Base-by-base conservation (phyloP, 1,139 yeast genomes). In the Geotrichum siamense region DNA sequence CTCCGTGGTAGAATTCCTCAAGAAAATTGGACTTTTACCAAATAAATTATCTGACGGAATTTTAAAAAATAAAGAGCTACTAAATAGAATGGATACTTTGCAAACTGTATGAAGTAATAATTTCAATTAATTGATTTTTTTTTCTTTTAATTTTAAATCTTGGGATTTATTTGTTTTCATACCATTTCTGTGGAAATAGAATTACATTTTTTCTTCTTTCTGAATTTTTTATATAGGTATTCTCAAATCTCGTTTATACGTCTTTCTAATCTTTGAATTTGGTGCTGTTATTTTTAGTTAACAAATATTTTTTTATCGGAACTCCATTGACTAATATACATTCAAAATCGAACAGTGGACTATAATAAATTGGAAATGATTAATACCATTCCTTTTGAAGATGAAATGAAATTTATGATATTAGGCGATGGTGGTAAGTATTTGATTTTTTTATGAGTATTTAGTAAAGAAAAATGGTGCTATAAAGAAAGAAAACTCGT, bases 1-100 rank as follows among this genome's bases (percentile, higher is more conserved):
- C 78, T 89, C 68, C 85, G 98, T 75, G 98, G 98, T 55, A 85
- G 98, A 76, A 82, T 87, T 63, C 82, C 94, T 56, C 94, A 84
- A 58, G 97, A 89, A 57, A 64, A 63, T 64, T 65, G 56, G 55
- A 47, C 60, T 35, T 64, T 61, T 47, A 39, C 26, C 6, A 23
- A 23, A 23, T 23, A 23, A 10, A 23, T 23, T 6, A 23, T 23
- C 10, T 8, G 26, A 23, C 10, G 10, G 26, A 10, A 23, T 8
- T 6, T 10, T 8, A 23, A 23, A 10, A 23, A 23, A 10, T 6
- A 23, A 8, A 6, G 10, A 8, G n/a, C n/a, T n/a, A n/a, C n/a
- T n/a, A n/a, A n/a, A n/a, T n/a, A n/a, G n/a, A n/a, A n/a, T n/a
- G n/a, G n/a, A n/a, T n/a, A n/a, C n/a, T n/a, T n/a, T n/a, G n/a